Evolutionary conservation across 352 stramenopile species (phyloP), one percentile per base, ranked within the genome.

Genomic region (Globisporangium splendens): DNA sequence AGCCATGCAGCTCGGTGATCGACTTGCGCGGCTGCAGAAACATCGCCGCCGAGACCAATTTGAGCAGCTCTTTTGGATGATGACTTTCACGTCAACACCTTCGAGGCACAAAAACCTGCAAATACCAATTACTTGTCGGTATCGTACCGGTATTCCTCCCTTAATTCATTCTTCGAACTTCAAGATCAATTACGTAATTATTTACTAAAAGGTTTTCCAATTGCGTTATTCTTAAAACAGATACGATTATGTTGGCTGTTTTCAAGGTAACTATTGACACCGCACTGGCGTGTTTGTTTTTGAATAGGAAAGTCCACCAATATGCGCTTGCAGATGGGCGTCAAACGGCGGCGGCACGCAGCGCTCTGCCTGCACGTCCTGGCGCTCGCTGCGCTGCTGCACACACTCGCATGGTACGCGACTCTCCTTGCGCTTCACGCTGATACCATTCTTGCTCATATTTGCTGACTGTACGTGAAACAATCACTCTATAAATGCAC

Each of bases 21-120:
- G 70, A 70, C 43, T 75, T 72, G 42, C 79, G 75, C 58, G 80
- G 74, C 68, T 90, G 77, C 42, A 88, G 74, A 62, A 90, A 90
- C 80, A 90, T 90, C 24, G 2, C 58, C 20, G 20, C 18, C 28
- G 13, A 15, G 42, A 28, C 28, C 38, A 47, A 22, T 31, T 33
- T 13, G 35, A 8, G 38, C 14, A 56, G 51, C 38, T 56, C 31
- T 21, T 54, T 11, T 54, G 15, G 28, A 35, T 8, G 28, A 35
- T 35, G 28, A 10, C 24, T 24, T 54, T 42, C 51, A 49, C 51
- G 51, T 57, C 51, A 57, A 57, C 51, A 56, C 17, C 8, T 18
- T 44, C 2, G 31, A 42, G 50, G 50, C 8, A 33, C 8, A 7
- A 44, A 44, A 44, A 44, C 39, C 17, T 6, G 5, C 15, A 8